phyloP scores from a whole-genome alignment of 805 yeast genomes.

The Lipomyces yamanashiensis region DNA sequence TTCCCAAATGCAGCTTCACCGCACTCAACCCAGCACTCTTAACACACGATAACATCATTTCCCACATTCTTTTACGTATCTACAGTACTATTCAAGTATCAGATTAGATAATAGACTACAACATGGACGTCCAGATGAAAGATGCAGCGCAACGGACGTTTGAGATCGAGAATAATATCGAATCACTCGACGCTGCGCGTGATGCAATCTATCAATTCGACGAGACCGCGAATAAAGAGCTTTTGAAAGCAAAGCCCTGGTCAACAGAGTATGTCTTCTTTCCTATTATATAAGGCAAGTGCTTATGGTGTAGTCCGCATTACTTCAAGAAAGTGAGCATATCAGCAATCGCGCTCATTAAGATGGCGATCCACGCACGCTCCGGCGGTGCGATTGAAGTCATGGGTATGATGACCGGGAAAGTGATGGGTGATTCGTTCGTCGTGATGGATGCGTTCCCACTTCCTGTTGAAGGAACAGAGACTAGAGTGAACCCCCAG shows the following conservation, averaged over 20 bases:
- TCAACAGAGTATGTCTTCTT: conserved; percentile 33
- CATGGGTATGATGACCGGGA: conserved; percentile 94
- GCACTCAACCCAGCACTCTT: no score
- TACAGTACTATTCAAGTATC: background rate
- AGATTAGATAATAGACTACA: background rate
- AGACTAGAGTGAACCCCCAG: conserved; percentile 92
- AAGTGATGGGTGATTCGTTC: conserved; percentile 58
- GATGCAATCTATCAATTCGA: conserved; percentile 42
- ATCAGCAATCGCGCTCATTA: conserved; percentile 71
- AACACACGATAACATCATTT: no score
- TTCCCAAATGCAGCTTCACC: no score
- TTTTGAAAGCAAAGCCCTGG: conserved; percentile 41
- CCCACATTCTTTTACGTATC: background rate
- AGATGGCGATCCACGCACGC: conserved; percentile 79
- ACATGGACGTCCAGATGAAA: conserved; percentile 30
- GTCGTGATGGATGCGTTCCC: conserved; percentile 82
- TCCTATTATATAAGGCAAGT: background rate
- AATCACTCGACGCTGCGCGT: conserved; percentile 30
- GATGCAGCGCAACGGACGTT: conserved; percentile 36
- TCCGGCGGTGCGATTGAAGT: conserved; percentile 87
- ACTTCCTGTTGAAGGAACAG: conserved; percentile 94
- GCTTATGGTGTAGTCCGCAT: conserved; percentile 49
- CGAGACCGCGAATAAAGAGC: conserved; percentile 40
- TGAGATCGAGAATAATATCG: conserved; percentile 43
- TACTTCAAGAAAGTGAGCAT: conserved; percentile 67